phyloP scores from a whole-genome alignment of 441 rosid species.

The Populus hybrid region DNA sequence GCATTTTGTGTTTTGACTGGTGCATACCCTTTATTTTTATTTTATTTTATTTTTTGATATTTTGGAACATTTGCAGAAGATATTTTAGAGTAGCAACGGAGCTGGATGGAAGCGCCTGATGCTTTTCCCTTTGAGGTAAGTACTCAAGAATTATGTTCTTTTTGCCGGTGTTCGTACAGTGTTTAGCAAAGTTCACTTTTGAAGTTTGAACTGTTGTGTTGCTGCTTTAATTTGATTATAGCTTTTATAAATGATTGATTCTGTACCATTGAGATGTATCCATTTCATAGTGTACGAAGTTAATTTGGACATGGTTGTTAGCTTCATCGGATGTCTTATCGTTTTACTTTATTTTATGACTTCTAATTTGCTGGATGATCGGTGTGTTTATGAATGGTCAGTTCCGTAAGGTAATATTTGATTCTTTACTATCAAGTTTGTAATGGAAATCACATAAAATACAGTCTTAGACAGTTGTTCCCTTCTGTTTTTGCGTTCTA shows the following conservation, averaged over 20 bases:
- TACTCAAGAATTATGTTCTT: neutral
- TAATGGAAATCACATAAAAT: conserved; percentile 23
- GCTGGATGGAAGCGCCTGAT: neutral
- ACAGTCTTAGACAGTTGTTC: neutral
- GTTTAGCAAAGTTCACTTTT: conserved; percentile 11
- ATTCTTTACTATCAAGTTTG: neutral
- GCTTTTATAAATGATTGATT: neutral
- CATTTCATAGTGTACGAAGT: neutral
- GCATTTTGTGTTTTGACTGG: neutral
- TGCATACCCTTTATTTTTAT: neutral
- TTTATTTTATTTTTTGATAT: neutral
- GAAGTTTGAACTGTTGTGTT: neutral
- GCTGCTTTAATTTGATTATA: neutral
- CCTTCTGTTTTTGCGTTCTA: neutral
- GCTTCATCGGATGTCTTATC: too few species aligned
- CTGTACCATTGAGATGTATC: neutral
- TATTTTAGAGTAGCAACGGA: neutral
- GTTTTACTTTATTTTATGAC: neutral
- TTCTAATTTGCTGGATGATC: conserved; percentile 4
- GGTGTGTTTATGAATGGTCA: conserved; percentile 2
- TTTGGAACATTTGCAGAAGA: neutral
- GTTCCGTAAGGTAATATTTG: conserved; percentile 6
- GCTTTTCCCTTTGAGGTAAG: conserved; percentile 21
- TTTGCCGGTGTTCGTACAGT: conserved; percentile 11
- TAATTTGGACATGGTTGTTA: too few species aligned